Percentiles rank a stretch among this genome's conserved stretches.
Evolutionary conservation across 768 basidiomycete genomes (phyloP).

Genomic region (Lentinus tigrinus): DNA sequence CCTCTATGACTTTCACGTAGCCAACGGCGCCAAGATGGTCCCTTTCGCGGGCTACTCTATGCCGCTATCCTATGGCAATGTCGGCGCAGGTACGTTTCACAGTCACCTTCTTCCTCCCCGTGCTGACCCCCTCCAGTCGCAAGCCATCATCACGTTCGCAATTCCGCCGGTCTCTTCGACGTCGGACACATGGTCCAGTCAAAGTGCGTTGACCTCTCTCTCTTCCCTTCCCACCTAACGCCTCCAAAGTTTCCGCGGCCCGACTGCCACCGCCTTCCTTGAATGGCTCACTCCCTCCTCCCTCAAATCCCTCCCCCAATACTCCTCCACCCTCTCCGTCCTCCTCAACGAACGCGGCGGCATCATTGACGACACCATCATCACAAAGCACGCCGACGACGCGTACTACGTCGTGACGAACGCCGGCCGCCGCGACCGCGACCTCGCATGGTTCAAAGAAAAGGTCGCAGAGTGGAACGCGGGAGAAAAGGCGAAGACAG

Average conservation of each 20-base stretch:
- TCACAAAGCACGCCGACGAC: constrained; percentile 78
- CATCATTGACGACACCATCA: constrained; percentile 94
- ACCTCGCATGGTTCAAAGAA: constrained; percentile 72
- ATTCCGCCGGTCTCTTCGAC: constrained; percentile 85
- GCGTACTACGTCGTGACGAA: constrained; percentile 97
- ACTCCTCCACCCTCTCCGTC: constrained; percentile 83
- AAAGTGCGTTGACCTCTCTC: constrained; percentile 46
- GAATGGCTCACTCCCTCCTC: constrained; percentile 90
- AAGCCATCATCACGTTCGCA: constrained; percentile 88
- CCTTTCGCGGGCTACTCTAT: constrained; percentile 95
- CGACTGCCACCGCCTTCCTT: constrained; percentile 76
- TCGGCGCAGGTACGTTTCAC: constrained; percentile 66
- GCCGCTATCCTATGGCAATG: constrained; percentile 83
- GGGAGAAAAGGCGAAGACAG: constrained; percentile 42
- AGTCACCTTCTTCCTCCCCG: constrained; percentile 2
- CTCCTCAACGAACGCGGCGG: constrained; percentile 87
- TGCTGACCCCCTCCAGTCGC: constrained; percentile 51
- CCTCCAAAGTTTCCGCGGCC: constrained; percentile 69
- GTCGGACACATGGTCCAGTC: constrained; percentile 99
- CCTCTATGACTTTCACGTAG: constrained; percentile 86
- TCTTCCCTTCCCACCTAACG: not conserved
- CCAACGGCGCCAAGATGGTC: constrained; percentile 89
- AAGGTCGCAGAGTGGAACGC: constrained; percentile 80
- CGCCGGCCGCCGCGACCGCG: constrained; percentile 81
- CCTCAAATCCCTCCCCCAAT: constrained; percentile 62